These are phyloP conservation scores for Sporothrix pallida DNA, from an alignment of 2,329 filamentous ascomycete genomes.

Conservation along the genomic window DNA sequence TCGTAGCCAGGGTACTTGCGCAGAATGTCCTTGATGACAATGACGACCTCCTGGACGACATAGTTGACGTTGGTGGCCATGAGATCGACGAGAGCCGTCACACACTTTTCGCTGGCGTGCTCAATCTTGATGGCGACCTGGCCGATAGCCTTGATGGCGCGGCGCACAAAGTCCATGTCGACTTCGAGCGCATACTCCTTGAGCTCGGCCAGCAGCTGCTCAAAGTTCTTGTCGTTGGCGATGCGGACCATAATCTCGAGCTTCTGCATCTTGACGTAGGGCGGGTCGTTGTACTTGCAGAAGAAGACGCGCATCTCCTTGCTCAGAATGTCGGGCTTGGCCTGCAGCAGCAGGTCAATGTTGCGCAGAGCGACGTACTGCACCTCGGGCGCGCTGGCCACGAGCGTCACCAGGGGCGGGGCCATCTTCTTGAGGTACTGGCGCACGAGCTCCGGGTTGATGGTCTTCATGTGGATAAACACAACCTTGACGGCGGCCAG, in stretches of 20 bases:
- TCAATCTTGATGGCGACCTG: slow-evolving; percentile 99
- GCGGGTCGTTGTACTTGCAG: slow-evolving; percentile 99
- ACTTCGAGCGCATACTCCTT: slow-evolving; percentile 98
- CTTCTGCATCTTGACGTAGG: slow-evolving; percentile 96
- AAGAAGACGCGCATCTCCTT: slow-evolving; percentile 99
- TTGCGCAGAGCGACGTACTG: slow-evolving; percentile 97
- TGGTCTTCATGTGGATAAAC: slow-evolving; percentile 90
- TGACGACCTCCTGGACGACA: slow-evolving; percentile 95
- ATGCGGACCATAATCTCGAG: slow-evolving; percentile 99
- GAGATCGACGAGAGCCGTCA: slow-evolving; percentile 88
- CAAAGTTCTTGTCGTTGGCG: slow-evolving; percentile 95
- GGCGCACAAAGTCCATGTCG: slow-evolving; percentile 97
- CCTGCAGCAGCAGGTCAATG: slow-evolving; percentile 93
- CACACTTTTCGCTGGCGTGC: slow-evolving; percentile 90
- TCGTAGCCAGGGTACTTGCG: slow-evolving; percentile 97
- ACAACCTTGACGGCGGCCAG: slow-evolving; percentile 97
- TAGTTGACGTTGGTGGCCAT: slow-evolving; percentile 99
- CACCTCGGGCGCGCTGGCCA: slow-evolving; percentile 94
- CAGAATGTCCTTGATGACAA: slow-evolving; percentile 99
- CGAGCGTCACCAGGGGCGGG: slow-evolving; percentile 90
- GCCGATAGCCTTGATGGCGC: slow-evolving; percentile 93
- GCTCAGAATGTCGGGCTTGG: slow-evolving; percentile 93
- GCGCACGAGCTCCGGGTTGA: slow-evolving; percentile 77
- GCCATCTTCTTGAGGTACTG: slow-evolving; percentile 99
- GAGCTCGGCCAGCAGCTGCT: slow-evolving; percentile 89